These are phyloP conservation scores for Myriosclerotinia scirpicola DNA, from an alignment of 2,329 filamentous ascomycete species.

Conservation along the genomic window DNA sequence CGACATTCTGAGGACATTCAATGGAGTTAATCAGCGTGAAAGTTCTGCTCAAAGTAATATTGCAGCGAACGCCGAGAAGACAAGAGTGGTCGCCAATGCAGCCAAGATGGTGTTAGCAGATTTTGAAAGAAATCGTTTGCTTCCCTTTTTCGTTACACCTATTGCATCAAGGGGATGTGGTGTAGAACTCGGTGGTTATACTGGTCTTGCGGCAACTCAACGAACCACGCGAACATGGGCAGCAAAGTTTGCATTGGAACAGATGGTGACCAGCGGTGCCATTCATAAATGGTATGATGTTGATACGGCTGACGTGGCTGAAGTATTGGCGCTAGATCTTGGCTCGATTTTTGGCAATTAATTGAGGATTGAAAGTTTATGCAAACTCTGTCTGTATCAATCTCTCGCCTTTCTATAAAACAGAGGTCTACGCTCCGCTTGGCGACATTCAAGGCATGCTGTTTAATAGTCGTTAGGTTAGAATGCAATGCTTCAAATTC, in stretches of 20 bases:
- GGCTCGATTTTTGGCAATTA: background rate
- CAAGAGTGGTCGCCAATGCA: conserved; percentile 12
- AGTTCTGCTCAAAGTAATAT: background rate
- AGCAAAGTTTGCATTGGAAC: conserved; percentile 1
- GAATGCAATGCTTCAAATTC: background rate
- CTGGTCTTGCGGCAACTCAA: background rate
- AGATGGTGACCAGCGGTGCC: background rate
- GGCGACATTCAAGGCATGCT: background rate
- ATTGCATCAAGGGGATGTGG: background rate
- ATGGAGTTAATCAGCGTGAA: background rate
- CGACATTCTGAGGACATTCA: background rate
- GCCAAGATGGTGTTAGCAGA: conserved; percentile 7
- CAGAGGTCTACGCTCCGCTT: background rate
- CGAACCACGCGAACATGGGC: conserved; percentile 6
- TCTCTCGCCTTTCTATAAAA: background rate
- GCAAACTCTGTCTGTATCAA: background rate
- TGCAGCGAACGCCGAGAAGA: background rate
- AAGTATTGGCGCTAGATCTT: background rate
- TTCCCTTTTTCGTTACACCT: conserved; percentile 1
- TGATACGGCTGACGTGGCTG: background rate
- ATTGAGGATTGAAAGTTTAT: background rate
- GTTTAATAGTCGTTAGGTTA: background rate
- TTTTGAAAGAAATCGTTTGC: background rate
- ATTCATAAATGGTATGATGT: background rate
- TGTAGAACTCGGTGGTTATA: background rate